Evolutionary conservation across 2,329 filamentous ascomycete genomes (phyloP).

Genomic region (Clarireedia monteithiana): DNA sequence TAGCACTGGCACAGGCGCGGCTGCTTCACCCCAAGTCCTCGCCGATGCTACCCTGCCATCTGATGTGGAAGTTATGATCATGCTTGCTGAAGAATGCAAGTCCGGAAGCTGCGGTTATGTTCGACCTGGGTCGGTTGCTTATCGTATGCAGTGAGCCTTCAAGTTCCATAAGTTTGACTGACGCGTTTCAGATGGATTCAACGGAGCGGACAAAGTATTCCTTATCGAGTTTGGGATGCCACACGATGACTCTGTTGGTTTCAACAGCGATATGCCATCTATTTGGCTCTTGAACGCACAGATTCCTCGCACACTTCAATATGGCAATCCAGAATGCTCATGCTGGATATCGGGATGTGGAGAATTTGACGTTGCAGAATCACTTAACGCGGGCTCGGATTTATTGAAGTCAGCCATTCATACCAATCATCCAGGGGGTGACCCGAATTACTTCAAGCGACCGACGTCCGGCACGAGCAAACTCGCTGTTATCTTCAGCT

Average conservation of each 20-base stretch:
- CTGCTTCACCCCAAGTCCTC: conserved; percentile 41
- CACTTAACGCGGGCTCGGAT: conserved; percentile 55
- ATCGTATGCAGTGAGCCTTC: conserved; percentile 34
- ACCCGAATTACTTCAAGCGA: conserved; percentile 64
- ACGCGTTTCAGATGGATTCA: conserved; percentile 54
- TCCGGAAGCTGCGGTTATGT: conserved; percentile 38
- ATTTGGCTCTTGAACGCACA: conserved; percentile 69
- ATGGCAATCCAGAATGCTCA: conserved; percentile 54
- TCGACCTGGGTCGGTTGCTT: conserved; percentile 40
- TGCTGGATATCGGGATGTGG: conserved; percentile 68
- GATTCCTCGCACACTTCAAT: conserved; percentile 64
- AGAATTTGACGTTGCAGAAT: conserved; percentile 70
- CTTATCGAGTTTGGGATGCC: conserved; percentile 71
- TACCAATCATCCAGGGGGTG: conserved; percentile 52
- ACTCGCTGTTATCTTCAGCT: conserved; percentile 54
- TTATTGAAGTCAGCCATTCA: conserved; percentile 67
- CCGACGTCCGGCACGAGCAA: conserved; percentile 53
- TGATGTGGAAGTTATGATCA: conserved; percentile 42
- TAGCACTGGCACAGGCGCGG: conserved; percentile 37
- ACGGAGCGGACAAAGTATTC: conserved; percentile 63
- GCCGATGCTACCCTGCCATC: conserved; percentile 41
- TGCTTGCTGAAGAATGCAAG: conserved; percentile 42
- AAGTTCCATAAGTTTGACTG: conserved; percentile 1
- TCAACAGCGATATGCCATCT: conserved; percentile 61
- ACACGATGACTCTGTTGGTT: conserved; percentile 39